Percentiles rank a stretch among this genome's conserved stretches.
Conservation (phyloP, 139 green algal species). For the Desmodesmus armatus region DNA sequence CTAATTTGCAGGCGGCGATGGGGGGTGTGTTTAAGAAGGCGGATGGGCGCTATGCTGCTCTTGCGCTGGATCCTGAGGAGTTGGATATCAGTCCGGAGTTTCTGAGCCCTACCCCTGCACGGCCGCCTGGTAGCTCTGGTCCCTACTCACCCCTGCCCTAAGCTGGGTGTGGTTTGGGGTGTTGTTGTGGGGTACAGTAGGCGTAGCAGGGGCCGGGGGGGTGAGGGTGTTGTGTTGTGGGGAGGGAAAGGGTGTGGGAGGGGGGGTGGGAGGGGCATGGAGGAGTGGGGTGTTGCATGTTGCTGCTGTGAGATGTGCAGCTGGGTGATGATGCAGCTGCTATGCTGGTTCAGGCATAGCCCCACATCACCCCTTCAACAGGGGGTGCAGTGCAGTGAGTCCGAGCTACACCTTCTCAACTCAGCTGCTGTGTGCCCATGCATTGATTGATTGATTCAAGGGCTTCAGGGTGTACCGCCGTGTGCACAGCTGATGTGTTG, state of each 20-base stretch:
- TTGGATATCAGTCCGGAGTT: constrained; percentile 57
- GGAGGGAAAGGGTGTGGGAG: not conserved
- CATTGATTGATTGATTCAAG: too few species aligned
- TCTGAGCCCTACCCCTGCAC: constrained; percentile 43
- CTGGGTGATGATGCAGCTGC: too few species aligned
- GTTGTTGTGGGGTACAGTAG: too few species aligned
- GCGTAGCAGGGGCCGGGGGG: not conserved
- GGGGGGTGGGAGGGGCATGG: not conserved
- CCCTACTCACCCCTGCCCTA: constrained; percentile 46
- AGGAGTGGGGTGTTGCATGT: not conserved
- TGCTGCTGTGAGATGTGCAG: not conserved
- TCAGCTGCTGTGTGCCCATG: too few species aligned
- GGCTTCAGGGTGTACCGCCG: too few species aligned
- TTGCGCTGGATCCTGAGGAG: constrained; percentile 51
- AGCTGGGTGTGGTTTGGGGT: not conserved
- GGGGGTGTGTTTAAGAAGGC: constrained; percentile 37
- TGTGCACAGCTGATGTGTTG: too few species aligned
- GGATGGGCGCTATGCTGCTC: not conserved
- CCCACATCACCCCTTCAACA: too few species aligned
- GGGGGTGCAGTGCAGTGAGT: too few species aligned
- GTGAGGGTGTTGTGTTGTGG: not conserved
- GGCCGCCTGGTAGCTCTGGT: constrained; percentile 46
- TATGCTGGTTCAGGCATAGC: too few species aligned
- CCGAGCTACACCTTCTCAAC: too few species aligned
- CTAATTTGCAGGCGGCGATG: not conserved